phyloP scores from a whole-genome alignment of 148 eudicot genomes.

The Chenopodium suecicum region DNA sequence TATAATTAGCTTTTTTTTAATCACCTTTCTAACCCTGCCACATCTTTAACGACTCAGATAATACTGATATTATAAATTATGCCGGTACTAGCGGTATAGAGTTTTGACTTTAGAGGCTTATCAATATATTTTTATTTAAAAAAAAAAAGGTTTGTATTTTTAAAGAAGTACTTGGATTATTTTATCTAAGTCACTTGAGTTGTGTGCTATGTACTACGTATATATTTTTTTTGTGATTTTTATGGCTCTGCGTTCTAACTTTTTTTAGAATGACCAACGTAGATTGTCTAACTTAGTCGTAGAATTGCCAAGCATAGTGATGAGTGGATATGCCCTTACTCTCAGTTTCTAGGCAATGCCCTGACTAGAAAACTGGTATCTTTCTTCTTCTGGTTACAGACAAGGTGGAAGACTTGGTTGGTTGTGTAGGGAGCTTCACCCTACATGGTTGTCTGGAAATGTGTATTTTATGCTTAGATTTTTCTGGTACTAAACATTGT shows the following conservation, averaged over 20 bases:
- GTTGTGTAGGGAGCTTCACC: conserved; percentile 32
- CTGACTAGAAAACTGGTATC: conserved; percentile 22
- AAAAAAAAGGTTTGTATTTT: not conserved
- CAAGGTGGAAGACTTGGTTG: conserved; percentile 29
- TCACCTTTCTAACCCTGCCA: not conserved
- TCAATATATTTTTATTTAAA: no score
- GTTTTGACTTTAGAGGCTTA: not conserved
- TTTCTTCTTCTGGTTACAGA: conserved; percentile 28
- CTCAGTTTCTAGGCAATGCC: conserved; percentile 13
- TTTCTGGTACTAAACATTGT: conserved; percentile 12
- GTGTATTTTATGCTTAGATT: conserved; percentile 13
- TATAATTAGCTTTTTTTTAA: no score
- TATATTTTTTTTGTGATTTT: conserved; percentile 1
- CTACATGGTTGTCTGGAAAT: conserved; percentile 19
- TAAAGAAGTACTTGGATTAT: not conserved
- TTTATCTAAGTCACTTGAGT: conserved; percentile 1
- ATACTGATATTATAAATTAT: not conserved
- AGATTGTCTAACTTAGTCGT: not conserved
- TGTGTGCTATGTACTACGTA: not conserved
- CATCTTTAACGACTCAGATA: no score
- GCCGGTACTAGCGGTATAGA: not conserved
- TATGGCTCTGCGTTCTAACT: not conserved
- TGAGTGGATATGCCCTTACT: no score
- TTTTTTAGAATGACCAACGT: not conserved
- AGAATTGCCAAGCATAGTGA: not conserved